Evolutionary conservation across 2,329 filamentous ascomycete species (phyloP), one percentile per base, ranked within the genome.

Genomic region (Xylariaceae sp.): DNA sequence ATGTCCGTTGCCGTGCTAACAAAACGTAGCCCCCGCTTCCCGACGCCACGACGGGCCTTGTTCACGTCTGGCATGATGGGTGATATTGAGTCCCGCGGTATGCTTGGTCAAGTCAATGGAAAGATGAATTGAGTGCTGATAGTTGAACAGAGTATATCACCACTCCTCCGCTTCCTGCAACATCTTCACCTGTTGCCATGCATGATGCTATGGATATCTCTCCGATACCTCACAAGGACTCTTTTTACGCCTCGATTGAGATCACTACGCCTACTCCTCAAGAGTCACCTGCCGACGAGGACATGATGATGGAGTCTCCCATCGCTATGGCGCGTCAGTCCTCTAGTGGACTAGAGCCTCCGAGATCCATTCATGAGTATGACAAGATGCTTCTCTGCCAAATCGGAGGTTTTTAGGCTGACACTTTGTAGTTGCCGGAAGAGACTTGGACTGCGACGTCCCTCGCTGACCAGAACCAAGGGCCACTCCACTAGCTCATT

Each of bases 181-280:
- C 88, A 2, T 96, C 90, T 6, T 95, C 91, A 34, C 89, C 90
- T 6, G 80, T 79, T 41, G 76, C 77, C 28, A 66, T 74, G 41
- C 76, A 79, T 46, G 89, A 95, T 63, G 74, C 81, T 42, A 95
- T 97, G 89, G 90, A 97, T 59, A 83, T 96, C 64, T 96, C 91
- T 34, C 91, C 93, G 30, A 69, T 97, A 31, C 90, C 89, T 45
- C 89, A 95, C 71, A 96, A 95, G 71, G 72, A 77, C 22, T 76
- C 85, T 11, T 89, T 81, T 57, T 66, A 74, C 66, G 64, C 73
- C 22, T 75, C 85, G 52, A 72, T 87, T 48, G 81, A 85, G 50
- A 65, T 88, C 40, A 76, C 80, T 22, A 90, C 87, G 22, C 87
- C 89, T 2, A 85, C 84, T 2, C 85, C 85, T 8, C 74, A 68